These are phyloP conservation scores for Marchantia polymorpha DNA, from an alignment of 225 moss, liverwort and hornwort species.

Conservation along the genomic window DNA sequence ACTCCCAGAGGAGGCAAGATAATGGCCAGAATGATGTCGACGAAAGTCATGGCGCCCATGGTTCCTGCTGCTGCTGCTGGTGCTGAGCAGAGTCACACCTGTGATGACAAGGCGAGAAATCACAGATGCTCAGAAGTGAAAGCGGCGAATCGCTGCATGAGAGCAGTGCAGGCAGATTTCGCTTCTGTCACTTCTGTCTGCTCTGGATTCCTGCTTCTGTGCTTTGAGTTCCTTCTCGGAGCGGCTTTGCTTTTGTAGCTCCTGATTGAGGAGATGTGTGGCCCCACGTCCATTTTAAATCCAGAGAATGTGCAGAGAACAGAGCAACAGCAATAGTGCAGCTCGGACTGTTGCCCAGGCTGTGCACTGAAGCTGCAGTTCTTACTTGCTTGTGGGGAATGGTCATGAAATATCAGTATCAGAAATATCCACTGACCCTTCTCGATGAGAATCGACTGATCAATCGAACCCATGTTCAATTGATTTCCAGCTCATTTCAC, in stretches of 20 bases:
- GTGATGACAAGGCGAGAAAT: background rate
- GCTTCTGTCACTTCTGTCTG: background rate
- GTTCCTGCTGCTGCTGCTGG: background rate
- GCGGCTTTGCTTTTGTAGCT: background rate
- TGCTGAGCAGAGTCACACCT: background rate
- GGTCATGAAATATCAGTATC: too few relatives aligned
- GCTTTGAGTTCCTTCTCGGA: background rate
- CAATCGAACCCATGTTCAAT: too few relatives aligned
- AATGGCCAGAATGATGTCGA: conserved; percentile 28
- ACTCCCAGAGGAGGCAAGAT: conserved; percentile 31
- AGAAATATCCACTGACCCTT: too few relatives aligned
- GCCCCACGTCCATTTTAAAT: background rate
- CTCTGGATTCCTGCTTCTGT: background rate
- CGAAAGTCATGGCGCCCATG: conserved; percentile 13
- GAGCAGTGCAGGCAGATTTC: background rate
- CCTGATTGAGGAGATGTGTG: background rate
- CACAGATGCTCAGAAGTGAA: background rate
- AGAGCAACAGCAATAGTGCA: background rate
- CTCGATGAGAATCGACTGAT: too few relatives aligned
- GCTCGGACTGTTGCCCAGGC: conserved; percentile 1
- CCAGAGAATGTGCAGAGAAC: background rate
- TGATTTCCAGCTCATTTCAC: too few relatives aligned
- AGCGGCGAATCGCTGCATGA: background rate
- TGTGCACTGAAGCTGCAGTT: background rate
- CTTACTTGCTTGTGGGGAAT: too few relatives aligned